Conservation (phyloP, 345 rosid species). For the Aethionema arabicum region DNA sequence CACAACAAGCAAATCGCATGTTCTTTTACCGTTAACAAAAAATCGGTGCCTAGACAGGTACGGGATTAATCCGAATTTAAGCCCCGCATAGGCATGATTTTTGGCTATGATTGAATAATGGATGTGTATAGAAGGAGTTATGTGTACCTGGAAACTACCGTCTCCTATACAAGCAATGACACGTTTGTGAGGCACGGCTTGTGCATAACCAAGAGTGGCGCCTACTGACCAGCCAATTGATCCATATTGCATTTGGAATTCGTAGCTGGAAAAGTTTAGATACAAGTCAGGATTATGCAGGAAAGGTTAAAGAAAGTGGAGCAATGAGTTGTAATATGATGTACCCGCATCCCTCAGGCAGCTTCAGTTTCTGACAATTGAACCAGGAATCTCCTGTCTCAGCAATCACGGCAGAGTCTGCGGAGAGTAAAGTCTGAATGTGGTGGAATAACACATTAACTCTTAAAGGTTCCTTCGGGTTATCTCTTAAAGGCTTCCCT, state of each 20-base stretch:
- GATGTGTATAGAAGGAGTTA: no score
- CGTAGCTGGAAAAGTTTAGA: slow-evolving; percentile 25
- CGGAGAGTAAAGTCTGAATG: slow-evolving; percentile 40
- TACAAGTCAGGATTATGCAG: no score
- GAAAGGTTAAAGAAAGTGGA: no score
- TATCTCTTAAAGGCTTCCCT: slow-evolving; percentile 34
- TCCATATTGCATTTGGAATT: slow-evolving; percentile 55
- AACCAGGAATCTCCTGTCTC: slow-evolving; percentile 56
- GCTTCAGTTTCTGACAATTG: slow-evolving; percentile 47
- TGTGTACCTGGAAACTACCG: slow-evolving; percentile 45
- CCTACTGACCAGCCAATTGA: slow-evolving; percentile 59
- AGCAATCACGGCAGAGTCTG: slow-evolving; percentile 42
- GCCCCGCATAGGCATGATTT: no score
- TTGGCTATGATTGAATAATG: no score
- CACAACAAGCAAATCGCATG: no score
- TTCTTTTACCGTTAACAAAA: no score
- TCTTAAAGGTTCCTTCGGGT: slow-evolving; percentile 37
- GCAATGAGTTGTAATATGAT: neutral
- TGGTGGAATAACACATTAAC: slow-evolving; percentile 44
- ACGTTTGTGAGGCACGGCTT: slow-evolving; percentile 39
- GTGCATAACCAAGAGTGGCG: slow-evolving; percentile 52
- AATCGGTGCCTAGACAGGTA: no score
- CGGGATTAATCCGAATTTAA: no score
- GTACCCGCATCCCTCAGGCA: slow-evolving; percentile 46
- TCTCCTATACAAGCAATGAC: slow-evolving; percentile 49